phyloP scores from a whole-genome alignment of 169 alveolate species.

The Plasmodium inui region DNA sequence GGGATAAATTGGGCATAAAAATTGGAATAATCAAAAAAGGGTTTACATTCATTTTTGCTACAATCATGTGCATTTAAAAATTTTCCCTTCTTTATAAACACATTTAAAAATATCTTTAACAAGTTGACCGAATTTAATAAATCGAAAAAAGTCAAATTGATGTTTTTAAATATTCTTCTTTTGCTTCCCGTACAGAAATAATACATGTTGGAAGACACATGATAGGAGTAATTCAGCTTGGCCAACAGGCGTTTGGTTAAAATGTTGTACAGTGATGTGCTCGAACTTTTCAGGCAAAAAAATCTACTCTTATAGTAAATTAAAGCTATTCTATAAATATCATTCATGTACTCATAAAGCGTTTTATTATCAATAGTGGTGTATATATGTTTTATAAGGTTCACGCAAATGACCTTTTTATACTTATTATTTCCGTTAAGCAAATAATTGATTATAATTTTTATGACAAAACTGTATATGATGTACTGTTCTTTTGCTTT shows the following conservation, averaged over 20 bases:
- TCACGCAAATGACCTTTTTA: conserved; percentile 71
- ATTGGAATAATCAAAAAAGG: conserved; percentile 70
- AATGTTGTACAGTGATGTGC: conserved; percentile 70
- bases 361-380: conserved; percentile 72
- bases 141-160: conserved; percentile 70
- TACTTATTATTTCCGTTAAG: conserved; percentile 67
- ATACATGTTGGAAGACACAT: conserved; percentile 70
- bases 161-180: conserved; percentile 63
- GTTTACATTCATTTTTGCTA: conserved; percentile 3
- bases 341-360: conserved; percentile 67
- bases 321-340: conserved; percentile 66
- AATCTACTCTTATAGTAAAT: conserved; percentile 59
- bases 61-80: conserved; percentile 2
- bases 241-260: conserved; percentile 70
- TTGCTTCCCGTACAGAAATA: conserved; percentile 77
- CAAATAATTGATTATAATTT: conserved; percentile 53
- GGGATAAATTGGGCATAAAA: conserved; percentile 73
- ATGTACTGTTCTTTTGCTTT: conserved; percentile 70
- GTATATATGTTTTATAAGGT: conserved; percentile 70
- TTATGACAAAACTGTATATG: conserved; percentile 65
- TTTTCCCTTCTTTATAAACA: conserved; percentile 49
- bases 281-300: conserved; percentile 71
- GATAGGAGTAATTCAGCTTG: conserved; percentile 65
- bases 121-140: conserved; percentile 46
- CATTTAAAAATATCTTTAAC: conserved; percentile 60